Percentiles rank a stretch among this genome's conserved stretches.
phyloP scores from a whole-genome alignment of 2,329 filamentous ascomycete genomes.

The Trichophyton simii region DNA sequence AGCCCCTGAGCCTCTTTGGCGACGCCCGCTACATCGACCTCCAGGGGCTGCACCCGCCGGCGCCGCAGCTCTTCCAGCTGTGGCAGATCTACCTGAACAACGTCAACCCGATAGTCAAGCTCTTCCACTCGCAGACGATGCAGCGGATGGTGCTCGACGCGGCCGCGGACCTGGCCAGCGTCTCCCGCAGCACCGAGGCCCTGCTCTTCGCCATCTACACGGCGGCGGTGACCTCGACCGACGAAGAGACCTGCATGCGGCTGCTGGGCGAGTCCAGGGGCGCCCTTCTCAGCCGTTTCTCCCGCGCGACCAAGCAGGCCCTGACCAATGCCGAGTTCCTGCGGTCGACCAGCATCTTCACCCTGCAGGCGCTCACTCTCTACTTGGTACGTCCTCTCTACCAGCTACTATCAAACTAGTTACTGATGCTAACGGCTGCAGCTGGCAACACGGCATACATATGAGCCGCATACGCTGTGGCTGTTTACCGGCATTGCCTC shows the following conservation, averaged over 20 bases:
- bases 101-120: slow-evolving; percentile 46
- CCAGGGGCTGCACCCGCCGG: slow-evolving; percentile 4
- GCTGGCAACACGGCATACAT: slow-evolving; percentile 10
- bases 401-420: background rate
- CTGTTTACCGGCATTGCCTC: background rate
- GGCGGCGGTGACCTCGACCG: slow-evolving; percentile 39
- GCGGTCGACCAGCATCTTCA: slow-evolving; percentile 31
- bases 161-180: slow-evolving; percentile 32
- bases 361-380: slow-evolving; percentile 42
- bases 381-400: slow-evolving; percentile 35
- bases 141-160: slow-evolving; percentile 37
- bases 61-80: slow-evolving; percentile 8
- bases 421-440: slow-evolving; percentile 7
- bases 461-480: slow-evolving; percentile 18
- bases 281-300: slow-evolving; percentile 38
- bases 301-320: slow-evolving; percentile 46
- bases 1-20: background rate
- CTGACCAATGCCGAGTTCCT: slow-evolving; percentile 37
- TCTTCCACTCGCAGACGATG: slow-evolving; percentile 42
- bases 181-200: slow-evolving; percentile 40
- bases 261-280: slow-evolving; percentile 18
- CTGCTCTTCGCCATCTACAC: slow-evolving; percentile 49
- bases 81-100: slow-evolving; percentile 18
- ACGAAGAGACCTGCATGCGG: slow-evolving; percentile 25
- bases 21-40: slow-evolving; percentile 2